phyloP scores from a whole-genome alignment of 768 basidiomycete genomes.

The Rhodosporidiobolus sp. region DNA sequence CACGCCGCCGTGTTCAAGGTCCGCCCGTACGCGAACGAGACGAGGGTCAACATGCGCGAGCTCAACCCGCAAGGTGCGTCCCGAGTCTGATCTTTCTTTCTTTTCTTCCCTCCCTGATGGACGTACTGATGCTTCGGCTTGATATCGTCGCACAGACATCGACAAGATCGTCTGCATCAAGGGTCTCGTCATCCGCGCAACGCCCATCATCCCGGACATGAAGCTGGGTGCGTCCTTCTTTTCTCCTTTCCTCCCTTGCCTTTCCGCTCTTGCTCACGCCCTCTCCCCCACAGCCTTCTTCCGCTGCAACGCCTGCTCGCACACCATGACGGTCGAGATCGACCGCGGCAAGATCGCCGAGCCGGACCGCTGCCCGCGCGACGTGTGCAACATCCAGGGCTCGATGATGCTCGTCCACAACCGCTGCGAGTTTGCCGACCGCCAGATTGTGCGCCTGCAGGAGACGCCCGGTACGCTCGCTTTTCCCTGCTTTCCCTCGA shows the following conservation, averaged over 20 bases:
- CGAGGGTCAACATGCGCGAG: conserved; percentile 79
- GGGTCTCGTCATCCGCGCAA: conserved; percentile 93
- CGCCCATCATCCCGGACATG: conserved; percentile 98
- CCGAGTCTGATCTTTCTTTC: conserved; percentile 5
- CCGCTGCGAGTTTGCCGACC: conserved; percentile 90
- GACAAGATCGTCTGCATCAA: conserved; percentile 96
- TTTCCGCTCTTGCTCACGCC: not conserved
- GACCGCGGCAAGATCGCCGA: conserved; percentile 97
- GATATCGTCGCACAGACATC: conserved; percentile 63
- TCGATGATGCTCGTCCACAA: conserved; percentile 96
- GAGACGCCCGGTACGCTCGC: conserved; percentile 67
- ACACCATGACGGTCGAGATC: conserved; percentile 95
- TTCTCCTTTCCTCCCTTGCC: not conserved
- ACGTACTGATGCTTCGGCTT: not conserved
- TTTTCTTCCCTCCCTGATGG: not conserved
- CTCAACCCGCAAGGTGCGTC: conserved; percentile 80
- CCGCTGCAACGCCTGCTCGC: conserved; percentile 89
- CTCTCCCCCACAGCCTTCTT: conserved; percentile 69
- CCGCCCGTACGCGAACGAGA: conserved; percentile 76
- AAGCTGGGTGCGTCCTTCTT: conserved; percentile 57
- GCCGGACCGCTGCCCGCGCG: conserved; percentile 84
- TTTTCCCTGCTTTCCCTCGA: not conserved
- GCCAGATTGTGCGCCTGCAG: conserved; percentile 91
- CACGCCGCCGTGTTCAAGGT: conserved; percentile 87
- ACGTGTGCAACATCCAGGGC: conserved; percentile 80